Evolutionary conservation across 306 rosid species (phyloP).

Genomic region (Castanopsis chinensis): DNA sequence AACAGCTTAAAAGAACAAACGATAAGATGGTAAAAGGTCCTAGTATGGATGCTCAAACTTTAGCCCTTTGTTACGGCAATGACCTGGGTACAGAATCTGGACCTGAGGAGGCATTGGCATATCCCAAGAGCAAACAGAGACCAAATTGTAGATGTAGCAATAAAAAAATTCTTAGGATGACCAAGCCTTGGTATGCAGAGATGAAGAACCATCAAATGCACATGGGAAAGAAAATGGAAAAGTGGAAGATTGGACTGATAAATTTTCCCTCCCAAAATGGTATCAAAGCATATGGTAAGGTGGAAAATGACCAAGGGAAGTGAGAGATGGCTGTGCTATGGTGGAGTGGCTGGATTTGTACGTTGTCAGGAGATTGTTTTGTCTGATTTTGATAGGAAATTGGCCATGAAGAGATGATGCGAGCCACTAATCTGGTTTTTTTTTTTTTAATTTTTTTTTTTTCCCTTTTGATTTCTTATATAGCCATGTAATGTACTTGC

Average conservation of each 20-base stretch:
- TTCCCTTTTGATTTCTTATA: background rate
- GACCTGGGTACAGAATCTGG: constrained; percentile 40
- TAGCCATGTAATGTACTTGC: background rate
- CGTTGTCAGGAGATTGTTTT: constrained; percentile 76
- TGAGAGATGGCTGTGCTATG: constrained; percentile 88
- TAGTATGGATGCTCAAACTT: constrained; percentile 35
- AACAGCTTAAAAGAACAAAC: constrained; percentile 22
- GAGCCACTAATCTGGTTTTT: background rate
- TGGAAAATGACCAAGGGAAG: constrained; percentile 93
- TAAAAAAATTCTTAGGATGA: constrained; percentile 31
- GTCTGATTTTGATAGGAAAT: constrained; percentile 43
- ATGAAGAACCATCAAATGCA: background rate
- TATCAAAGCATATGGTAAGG: constrained; percentile 77
- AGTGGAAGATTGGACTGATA: constrained; percentile 19
- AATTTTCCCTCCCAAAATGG: constrained; percentile 55
- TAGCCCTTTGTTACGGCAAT: constrained; percentile 42
- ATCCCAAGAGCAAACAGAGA: constrained; percentile 27
- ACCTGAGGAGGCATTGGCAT: constrained; percentile 33
- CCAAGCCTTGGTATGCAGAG: constrained; percentile 16
- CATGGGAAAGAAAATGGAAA: constrained; percentile 22
- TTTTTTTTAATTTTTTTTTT: constrained; percentile 5
- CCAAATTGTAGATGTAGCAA: constrained; percentile 27
- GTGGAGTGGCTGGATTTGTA: constrained; percentile 80
- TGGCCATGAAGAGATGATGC: constrained; percentile 52
- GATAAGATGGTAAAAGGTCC: constrained; percentile 26